Evolutionary conservation across 192 early-diverging fungal genomes (phyloP), one percentile per base, ranked within the genome.

Genomic region (Diversispora eburnea): DNA sequence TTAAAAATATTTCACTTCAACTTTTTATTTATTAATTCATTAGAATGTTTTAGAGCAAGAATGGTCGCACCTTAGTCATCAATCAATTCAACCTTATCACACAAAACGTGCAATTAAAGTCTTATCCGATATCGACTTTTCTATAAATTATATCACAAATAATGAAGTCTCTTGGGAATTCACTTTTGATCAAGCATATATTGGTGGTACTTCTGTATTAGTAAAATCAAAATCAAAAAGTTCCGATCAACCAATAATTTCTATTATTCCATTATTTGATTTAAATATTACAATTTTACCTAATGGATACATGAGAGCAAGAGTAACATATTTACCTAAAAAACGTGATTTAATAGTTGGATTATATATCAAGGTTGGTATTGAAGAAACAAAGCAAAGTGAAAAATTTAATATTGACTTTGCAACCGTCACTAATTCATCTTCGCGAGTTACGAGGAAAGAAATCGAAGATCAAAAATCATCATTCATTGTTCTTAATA

Each of bases 1-100:
- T 51, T 12, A 7, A 54, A 20, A 2, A 25, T 51, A 17, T 13
- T 4, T 52, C 19, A 10, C 0, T 39, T 54, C 8, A 8, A 55
- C 0, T 25, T 54, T 54, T 19, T 10, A 22, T 12, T 12, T 46
- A 19, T 15, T 67, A 13, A 43, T 20, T 64, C 3, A 43, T 64
- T 69, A 69, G 67, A 25, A 17, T 12, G 67, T 52, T 10, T 25
- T 69, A 9, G 47, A 49, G 3, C 67, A 69, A 54, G 67, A 69
- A 17, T 69, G 67, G 67, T 49, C 41, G 0, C 52, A 69, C 33
- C 41, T 69, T 39, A 69, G 67, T 54, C 67, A 55, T 55, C 67
- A 69, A 25, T 69, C 67, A 15, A 55, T 69, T 69, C 67, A 51
- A 19, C 67, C 67, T 3, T 62, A 8, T 42, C 60, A n/a, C 20